These are phyloP conservation scores for Thermothelomyces thermophilus DNA, from an alignment of 2,329 filamentous ascomycete genomes.

Conservation along the genomic window DNA sequence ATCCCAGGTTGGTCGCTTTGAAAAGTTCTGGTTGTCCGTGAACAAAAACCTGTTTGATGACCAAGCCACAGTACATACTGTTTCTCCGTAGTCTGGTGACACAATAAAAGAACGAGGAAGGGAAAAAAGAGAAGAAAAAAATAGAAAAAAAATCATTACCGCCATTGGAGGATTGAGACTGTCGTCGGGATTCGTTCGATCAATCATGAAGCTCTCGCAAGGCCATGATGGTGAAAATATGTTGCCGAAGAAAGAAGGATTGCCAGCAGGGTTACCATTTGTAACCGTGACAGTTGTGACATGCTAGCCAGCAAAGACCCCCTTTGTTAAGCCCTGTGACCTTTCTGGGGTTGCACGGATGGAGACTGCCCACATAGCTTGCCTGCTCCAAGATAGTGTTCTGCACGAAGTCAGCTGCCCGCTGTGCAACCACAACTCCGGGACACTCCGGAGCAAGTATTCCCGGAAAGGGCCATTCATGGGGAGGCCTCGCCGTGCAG, in stretches of 20 bases:
- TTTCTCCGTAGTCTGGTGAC: too few relatives aligned
- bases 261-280: neutral
- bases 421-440: slow-evolving; percentile 4
- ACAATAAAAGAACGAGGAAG: too few relatives aligned
- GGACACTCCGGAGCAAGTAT: too few relatives aligned
- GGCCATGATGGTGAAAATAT: neutral
- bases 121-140: too few relatives aligned
- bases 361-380: neutral
- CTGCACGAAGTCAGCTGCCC: neutral
- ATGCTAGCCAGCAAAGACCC: neutral
- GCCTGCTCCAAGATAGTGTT: neutral
- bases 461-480: too few relatives aligned
- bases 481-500: neutral
- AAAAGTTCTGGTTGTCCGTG: too few relatives aligned
- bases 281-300: neutral
- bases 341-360: slow-evolving; percentile 1
- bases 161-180: too few relatives aligned
- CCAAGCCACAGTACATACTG: too few relatives aligned
- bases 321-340: neutral
- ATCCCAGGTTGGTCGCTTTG: too few relatives aligned
- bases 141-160: too few relatives aligned
- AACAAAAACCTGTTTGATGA: too few relatives aligned
- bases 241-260: neutral
- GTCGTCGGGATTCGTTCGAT: neutral
- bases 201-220: neutral